phyloP scores from a whole-genome alignment of 202 grass and related monocot genomes.

The Brachypodium distachyon region DNA sequence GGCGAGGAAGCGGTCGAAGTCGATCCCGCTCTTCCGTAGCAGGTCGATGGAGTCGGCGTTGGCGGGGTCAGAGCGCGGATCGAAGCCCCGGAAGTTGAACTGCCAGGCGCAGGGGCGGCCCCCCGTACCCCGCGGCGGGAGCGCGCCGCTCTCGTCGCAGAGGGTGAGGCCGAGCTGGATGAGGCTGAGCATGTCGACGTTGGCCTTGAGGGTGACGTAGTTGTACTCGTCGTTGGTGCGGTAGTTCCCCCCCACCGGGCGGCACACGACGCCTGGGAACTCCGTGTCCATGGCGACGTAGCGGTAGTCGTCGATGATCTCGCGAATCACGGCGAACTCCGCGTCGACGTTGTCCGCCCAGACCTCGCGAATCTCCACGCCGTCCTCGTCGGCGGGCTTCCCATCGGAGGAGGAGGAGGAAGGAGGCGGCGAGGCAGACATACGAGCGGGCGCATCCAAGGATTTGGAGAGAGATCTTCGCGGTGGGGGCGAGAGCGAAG shows the following conservation, averaged over 20 bases:
- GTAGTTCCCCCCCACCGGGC: slow-evolving; percentile 1
- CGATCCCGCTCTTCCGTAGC: slow-evolving; percentile 50
- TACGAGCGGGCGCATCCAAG: slow-evolving; percentile 42
- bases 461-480: neutral
- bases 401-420: slow-evolving; percentile 7
- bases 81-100: slow-evolving; percentile 90
- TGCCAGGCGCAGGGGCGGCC: slow-evolving; percentile 57
- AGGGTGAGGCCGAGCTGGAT: slow-evolving; percentile 86
- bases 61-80: slow-evolving; percentile 32
- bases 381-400: slow-evolving; percentile 33
- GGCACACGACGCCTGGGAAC: slow-evolving; percentile 67
- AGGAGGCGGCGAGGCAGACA: neutral
- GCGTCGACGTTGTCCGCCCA: slow-evolving; percentile 68
- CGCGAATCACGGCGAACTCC: slow-evolving; percentile 67
- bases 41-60: slow-evolving; percentile 60
- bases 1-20: slow-evolving; percentile 48
- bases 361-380: slow-evolving; percentile 80
- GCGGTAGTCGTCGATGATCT: slow-evolving; percentile 44
- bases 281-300: slow-evolving; percentile 91
- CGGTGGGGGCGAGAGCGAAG: neutral
- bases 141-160: slow-evolving; percentile 40
- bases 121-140: slow-evolving; percentile 27
- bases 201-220: slow-evolving; percentile 54
- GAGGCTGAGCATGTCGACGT: slow-evolving; percentile 78
- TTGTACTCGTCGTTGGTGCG: slow-evolving; percentile 20